A percentile compares a stretch with the other conserved stretches of the same genome.
Evolutionary conservation across 1,284 basidiomycete species (phyloP).

Genomic region (Hymenochaete sp.): DNA sequence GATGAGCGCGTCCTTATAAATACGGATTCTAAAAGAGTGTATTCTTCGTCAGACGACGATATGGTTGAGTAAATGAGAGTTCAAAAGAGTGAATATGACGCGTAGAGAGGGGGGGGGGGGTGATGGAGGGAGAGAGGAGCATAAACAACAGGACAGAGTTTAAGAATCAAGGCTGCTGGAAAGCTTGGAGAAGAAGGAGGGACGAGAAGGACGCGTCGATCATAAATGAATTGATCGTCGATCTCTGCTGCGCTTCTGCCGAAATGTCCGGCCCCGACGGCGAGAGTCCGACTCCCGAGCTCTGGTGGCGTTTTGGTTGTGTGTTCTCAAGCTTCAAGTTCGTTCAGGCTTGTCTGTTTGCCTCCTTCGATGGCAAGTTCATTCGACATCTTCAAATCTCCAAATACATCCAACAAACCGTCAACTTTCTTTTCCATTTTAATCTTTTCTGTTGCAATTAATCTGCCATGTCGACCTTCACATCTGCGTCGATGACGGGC

Average conservation of each 20-base stretch:
- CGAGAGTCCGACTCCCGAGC: too few relatives aligned
- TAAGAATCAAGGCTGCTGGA: too few relatives aligned
- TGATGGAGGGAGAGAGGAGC: not conserved
- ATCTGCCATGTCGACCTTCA: too few relatives aligned
- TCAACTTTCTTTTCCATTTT: too few relatives aligned
- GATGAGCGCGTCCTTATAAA: too few relatives aligned
- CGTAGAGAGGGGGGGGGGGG: not conserved
- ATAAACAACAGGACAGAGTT: too few relatives aligned
- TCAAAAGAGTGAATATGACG: not conserved
- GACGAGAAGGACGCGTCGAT: not conserved
- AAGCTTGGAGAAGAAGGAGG: not conserved
- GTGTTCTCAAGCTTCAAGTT: not conserved
- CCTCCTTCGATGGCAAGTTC: not conserved
- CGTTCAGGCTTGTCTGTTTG: not conserved
- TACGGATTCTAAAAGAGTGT: too few relatives aligned
- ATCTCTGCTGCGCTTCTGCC: too few relatives aligned
- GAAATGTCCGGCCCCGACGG: too few relatives aligned
- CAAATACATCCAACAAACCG: too few relatives aligned
- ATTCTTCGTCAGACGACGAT: conserved; percentile 2
- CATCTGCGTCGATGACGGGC: conserved; percentile 23
- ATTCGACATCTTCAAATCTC: too few relatives aligned
- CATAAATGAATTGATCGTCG: not conserved
- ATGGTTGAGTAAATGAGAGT: conserved; percentile 4
- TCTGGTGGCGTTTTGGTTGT: not conserved
- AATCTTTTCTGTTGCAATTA: too few relatives aligned